Evolutionary conservation across 805 yeast species (phyloP).

Genomic region (Yarrowia sp.): DNA sequence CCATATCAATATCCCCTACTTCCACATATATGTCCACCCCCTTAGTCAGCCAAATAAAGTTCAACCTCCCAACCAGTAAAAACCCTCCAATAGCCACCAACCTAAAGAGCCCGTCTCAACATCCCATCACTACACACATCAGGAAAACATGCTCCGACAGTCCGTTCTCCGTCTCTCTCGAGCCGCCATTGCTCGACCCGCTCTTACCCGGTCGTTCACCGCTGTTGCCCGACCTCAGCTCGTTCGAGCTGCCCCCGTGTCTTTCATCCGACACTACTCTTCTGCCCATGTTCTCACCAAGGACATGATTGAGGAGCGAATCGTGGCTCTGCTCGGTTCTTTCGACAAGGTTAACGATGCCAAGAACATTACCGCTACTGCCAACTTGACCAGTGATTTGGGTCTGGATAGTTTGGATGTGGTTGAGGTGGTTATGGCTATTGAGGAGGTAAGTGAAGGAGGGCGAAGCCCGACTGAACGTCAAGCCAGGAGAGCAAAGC

Average conservation of each 20-base stretch:
- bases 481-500: too few relatives aligned
- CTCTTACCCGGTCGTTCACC: conserved; percentile 8
- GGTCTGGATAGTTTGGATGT: conserved; percentile 93
- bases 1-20: not conserved
- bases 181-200: conserved; percentile 24
- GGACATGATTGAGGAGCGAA: conserved; percentile 79
- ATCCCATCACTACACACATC: not conserved
- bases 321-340: conserved; percentile 68
- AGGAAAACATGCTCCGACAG: conserved; percentile 26
- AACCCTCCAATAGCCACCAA: not conserved
- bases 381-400: conserved; percentile 53
- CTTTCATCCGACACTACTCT: conserved; percentile 22
- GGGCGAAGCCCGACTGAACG: too few relatives aligned
- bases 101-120: not conserved
- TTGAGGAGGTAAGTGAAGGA: conserved; percentile 73
- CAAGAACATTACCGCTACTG: conserved; percentile 31
- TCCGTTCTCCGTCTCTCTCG: conserved; percentile 25
- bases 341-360: conserved; percentile 60
- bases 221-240: conserved; percentile 17
- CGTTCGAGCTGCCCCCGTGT: conserved; percentile 12
- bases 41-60: not conserved
- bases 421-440: conserved; percentile 92
- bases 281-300: conserved; percentile 46
- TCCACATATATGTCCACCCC: not conserved
- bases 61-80: conserved; percentile 23